A percentile compares a stretch with the other conserved stretches of the same genome.
Evolutionary conservation across 179 eudicot species (phyloP).

Genomic region (Patellifolia procumbens): DNA sequence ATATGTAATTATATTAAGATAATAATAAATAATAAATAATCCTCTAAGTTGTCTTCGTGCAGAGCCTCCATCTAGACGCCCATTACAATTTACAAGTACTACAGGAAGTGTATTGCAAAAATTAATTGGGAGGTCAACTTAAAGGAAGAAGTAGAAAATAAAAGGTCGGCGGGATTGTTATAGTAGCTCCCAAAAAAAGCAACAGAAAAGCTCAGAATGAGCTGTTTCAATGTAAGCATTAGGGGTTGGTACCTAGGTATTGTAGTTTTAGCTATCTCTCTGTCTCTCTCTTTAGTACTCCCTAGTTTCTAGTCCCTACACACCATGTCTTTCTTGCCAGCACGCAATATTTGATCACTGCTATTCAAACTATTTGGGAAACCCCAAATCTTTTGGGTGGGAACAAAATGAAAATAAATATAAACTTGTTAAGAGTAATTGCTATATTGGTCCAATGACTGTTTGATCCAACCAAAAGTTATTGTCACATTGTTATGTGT

Average conservation of each 20-base stretch:
- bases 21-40: no score
- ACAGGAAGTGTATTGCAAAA: no score
- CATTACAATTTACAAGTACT: no score
- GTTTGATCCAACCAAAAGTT: no score
- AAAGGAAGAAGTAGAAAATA: neutral
- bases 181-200: conserved; percentile 9
- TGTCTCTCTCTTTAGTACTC: neutral
- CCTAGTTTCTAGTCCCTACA: neutral
- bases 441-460: no score
- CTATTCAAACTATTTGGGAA: neutral
- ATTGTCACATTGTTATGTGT: neutral
- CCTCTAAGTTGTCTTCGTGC: no score
- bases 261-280: conserved; percentile 2
- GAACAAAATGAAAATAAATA: no score
- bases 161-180: conserved; percentile 7
- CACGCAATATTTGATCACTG: neutral
- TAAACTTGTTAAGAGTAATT: no score
- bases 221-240: conserved; percentile 5
- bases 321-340: neutral
- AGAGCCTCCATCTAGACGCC: no score
- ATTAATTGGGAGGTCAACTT: neutral
- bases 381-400: neutral
- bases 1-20: no score
- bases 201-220: conserved; percentile 12
- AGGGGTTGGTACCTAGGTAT: conserved; percentile 12